phyloP scores from a whole-genome alignment of 352 stramenopile genomes.

The Thraustotheca clavata region DNA sequence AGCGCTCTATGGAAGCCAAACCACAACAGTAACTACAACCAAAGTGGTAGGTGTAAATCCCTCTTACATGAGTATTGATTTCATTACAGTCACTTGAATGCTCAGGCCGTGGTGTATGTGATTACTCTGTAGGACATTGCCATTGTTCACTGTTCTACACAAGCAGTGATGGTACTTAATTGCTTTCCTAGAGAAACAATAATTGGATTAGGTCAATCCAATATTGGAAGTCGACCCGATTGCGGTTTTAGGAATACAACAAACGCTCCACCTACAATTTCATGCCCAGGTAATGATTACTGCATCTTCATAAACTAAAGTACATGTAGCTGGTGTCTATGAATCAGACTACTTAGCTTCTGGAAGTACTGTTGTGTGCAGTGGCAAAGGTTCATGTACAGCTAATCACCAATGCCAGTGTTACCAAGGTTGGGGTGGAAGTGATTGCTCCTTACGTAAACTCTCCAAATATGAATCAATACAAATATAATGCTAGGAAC shows the following conservation, averaged over 20 bases:
- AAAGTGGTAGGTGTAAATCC: slow-evolving; percentile 39
- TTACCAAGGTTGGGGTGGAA: slow-evolving; percentile 36
- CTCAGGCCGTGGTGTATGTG: slow-evolving; percentile 48
- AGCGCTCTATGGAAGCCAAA: slow-evolving; percentile 29
- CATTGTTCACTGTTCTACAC: slow-evolving; percentile 39
- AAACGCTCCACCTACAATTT: slow-evolving; percentile 29
- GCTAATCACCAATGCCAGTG: slow-evolving; percentile 49
- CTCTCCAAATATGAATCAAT: not conserved
- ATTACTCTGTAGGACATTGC: slow-evolving; percentile 40
- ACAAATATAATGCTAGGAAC: not conserved
- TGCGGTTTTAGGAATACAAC: slow-evolving; percentile 30
- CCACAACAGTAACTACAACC: slow-evolving; percentile 35
- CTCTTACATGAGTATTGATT: not conserved
- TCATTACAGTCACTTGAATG: slow-evolving; percentile 48
- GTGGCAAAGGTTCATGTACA: slow-evolving; percentile 42
- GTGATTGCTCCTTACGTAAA: slow-evolving; percentile 43
- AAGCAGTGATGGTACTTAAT: slow-evolving; percentile 40
- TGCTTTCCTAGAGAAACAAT: no score
- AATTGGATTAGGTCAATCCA: slow-evolving; percentile 22
- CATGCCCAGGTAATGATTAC: slow-evolving; percentile 30
- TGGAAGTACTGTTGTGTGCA: slow-evolving; percentile 43
- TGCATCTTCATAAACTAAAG: no score
- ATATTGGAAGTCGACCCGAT: slow-evolving; percentile 23
- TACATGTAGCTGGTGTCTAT: not conserved
- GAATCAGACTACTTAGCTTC: not conserved